A percentile compares a stretch with the other conserved stretches of the same genome.
phyloP scores from a whole-genome alignment of 352 stramenopile genomes.

The Phytophthora pluvialis region DNA sequence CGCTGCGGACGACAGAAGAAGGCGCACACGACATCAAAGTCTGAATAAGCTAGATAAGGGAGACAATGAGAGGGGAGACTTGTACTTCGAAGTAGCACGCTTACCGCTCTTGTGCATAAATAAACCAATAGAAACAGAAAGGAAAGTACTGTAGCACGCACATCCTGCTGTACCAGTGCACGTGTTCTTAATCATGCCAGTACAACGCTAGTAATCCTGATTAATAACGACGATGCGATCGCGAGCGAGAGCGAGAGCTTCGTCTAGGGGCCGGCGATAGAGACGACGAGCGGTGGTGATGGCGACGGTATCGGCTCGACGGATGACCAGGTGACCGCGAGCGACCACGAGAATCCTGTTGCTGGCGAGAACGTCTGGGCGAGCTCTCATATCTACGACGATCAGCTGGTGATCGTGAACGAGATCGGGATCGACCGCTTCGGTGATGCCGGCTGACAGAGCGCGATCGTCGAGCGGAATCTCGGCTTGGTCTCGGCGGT shows the following conservation, averaged over 20 bases:
- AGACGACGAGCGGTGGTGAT: conserved; percentile 32
- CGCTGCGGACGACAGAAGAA: conserved; percentile 82
- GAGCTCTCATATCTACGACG: conserved; percentile 20
- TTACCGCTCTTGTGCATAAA: conserved; percentile 2
- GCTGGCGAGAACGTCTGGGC: conserved; percentile 1
- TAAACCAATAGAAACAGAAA: conserved; percentile 28
- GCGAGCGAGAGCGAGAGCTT: conserved; percentile 31
- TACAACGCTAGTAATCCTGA: background rate
- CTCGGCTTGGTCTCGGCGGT: conserved; percentile 9
- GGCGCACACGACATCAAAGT: conserved; percentile 73
- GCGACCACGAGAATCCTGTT: conserved; percentile 9
- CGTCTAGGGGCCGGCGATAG: conserved; percentile 17
- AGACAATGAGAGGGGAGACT: background rate
- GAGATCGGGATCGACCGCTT: conserved; percentile 23
- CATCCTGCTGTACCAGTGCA: background rate
- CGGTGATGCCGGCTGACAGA: conserved; percentile 17
- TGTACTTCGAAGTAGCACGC: background rate
- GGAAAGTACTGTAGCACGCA: background rate
- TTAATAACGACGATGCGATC: conserved; percentile 30
- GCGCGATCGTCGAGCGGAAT: conserved; percentile 15
- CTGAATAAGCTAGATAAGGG: conserved; percentile 26
- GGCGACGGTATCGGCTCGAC: conserved; percentile 16
- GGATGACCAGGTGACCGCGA: conserved; percentile 14
- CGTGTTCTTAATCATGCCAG: background rate
- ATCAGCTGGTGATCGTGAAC: conserved; percentile 27